phyloP scores from a whole-genome alignment of 2,329 filamentous ascomycete genomes.

The Chaetomium globosum region DNA sequence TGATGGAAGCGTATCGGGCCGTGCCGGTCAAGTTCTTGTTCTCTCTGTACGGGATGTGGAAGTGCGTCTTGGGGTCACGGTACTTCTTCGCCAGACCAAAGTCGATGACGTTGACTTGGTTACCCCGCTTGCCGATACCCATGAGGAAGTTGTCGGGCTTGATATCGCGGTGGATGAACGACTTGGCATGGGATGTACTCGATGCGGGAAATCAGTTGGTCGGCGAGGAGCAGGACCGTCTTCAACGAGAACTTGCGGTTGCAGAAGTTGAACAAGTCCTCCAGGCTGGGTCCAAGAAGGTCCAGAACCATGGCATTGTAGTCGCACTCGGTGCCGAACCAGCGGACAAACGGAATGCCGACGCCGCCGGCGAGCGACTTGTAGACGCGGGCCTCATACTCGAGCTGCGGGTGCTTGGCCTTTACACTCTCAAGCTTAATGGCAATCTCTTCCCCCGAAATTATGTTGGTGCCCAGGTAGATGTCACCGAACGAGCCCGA shows the following conservation, averaged over 20 bases:
- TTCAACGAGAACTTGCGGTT: constrained; percentile 99
- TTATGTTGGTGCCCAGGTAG: constrained; percentile 99
- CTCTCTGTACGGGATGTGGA: constrained; percentile 99
- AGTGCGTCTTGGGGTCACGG: constrained; percentile 98
- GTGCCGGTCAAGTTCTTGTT: constrained; percentile 99
- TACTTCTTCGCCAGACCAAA: constrained; percentile 99
- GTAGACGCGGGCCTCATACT: constrained; percentile 96
- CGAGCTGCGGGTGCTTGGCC: constrained; percentile 97
- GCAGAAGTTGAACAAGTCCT: constrained; percentile 99
- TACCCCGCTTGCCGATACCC: constrained; percentile 98
- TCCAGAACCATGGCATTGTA: constrained; percentile 99
- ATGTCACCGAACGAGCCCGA: constrained; percentile 98
- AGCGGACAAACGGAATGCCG: constrained; percentile 97
- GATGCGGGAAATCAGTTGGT: constrained; percentile 98
- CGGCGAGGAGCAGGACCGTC: constrained; percentile 93
- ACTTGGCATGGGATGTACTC: constrained; percentile 99
- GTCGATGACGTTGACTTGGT: constrained; percentile 99
- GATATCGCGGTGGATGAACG: constrained; percentile 99
- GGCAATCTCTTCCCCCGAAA: constrained; percentile 98
- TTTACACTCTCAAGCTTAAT: constrained; percentile 99
- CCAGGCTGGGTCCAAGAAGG: constrained; percentile 89
- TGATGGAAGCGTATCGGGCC: constrained; percentile 97
- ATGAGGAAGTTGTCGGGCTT: constrained; percentile 99
- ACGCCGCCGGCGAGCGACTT: constrained; percentile 91
- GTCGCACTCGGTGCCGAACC: constrained; percentile 99